phyloP scores from a whole-genome alignment of 768 basidiomycete genomes.

The Brasilioporus rufonigricans region DNA sequence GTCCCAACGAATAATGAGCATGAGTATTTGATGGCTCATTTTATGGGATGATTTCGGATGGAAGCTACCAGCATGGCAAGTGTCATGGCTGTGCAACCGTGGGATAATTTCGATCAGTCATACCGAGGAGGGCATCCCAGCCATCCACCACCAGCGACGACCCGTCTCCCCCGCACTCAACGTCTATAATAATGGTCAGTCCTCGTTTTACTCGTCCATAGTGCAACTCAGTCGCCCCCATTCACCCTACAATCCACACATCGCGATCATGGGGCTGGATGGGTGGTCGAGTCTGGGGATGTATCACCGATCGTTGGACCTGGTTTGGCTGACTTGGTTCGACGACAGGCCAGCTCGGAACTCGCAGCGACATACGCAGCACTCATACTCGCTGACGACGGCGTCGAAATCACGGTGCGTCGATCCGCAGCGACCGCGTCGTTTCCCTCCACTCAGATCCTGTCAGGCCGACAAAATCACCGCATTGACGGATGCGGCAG shows the following conservation, averaged over 20 bases:
- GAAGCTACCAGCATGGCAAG: too few species aligned
- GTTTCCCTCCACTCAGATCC: too few species aligned
- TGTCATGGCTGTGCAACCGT: constrained; percentile 20
- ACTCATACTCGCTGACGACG: constrained; percentile 97
- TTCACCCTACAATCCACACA: neutral
- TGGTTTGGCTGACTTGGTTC: constrained; percentile 11
- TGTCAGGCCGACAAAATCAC: constrained; percentile 93
- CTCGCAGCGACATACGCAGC: constrained; percentile 96
- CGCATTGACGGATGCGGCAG: constrained; percentile 80
- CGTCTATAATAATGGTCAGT: constrained; percentile 28
- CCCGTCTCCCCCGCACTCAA: constrained; percentile 3
- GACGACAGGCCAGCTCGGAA: constrained; percentile 60
- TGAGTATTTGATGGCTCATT: too few species aligned
- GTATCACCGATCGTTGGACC: too few species aligned
- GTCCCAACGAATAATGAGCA: too few species aligned
- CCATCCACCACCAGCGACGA: constrained; percentile 19
- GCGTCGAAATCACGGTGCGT: constrained; percentile 94
- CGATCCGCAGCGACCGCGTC: too few species aligned
- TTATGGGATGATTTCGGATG: too few species aligned
- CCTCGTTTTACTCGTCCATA: neutral
- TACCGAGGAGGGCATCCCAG: neutral
- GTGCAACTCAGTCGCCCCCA: neutral
- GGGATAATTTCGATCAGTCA: constrained; percentile 4
- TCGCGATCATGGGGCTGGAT: constrained; percentile 19
- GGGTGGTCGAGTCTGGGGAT: constrained; percentile 9